These are phyloP conservation scores for Paramecium sexaurelia DNA, from an alignment of 73 alveolate species.

Conservation along the genomic window DNA sequence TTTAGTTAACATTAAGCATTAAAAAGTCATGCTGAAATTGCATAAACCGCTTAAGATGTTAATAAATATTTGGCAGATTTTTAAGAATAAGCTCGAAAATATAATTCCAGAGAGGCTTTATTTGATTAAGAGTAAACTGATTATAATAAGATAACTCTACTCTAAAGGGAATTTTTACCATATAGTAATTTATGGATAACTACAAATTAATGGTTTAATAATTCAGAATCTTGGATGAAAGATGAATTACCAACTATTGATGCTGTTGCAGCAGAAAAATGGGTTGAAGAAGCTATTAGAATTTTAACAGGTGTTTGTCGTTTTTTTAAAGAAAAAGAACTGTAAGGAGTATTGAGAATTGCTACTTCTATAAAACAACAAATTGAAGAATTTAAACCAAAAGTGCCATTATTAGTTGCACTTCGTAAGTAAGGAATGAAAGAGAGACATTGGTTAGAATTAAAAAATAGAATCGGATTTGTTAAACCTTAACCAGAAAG, in stretches of 20 bases:
- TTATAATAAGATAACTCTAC: slow-evolving; percentile 87
- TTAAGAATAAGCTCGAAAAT: slow-evolving; percentile 88
- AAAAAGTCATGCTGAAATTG: slow-evolving; percentile 89
- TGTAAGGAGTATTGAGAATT: slow-evolving; percentile 84
- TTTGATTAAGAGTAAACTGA: slow-evolving; percentile 94
- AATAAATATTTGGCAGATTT: slow-evolving; percentile 94
- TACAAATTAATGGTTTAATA: slow-evolving; percentile 82
- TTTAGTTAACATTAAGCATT: slow-evolving; percentile 90
- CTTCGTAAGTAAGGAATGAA: slow-evolving; percentile 97
- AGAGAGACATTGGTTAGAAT: slow-evolving; percentile 99
- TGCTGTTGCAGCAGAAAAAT: slow-evolving; percentile 85
- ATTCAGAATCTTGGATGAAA: slow-evolving; percentile 81
- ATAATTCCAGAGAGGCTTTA: slow-evolving; percentile 94
- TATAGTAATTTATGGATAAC: slow-evolving; percentile 91
- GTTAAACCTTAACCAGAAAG: slow-evolving; percentile 93
- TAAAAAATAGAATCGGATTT: slow-evolving; percentile 94
- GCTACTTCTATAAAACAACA: slow-evolving; percentile 88
- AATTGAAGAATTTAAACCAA: slow-evolving; percentile 97
- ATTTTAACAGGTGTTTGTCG: slow-evolving; percentile 78
- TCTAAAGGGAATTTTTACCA: slow-evolving; percentile 89
- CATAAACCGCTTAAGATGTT: slow-evolving; percentile 88
- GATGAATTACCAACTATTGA: slow-evolving; percentile 88
- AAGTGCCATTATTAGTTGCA: slow-evolving; percentile 98
- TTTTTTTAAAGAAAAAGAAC: slow-evolving; percentile 83
- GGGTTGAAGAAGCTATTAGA: slow-evolving; percentile 82